Conservation (phyloP, 768 basidiomycete species). For the Kwoniella shandongensis region DNA sequence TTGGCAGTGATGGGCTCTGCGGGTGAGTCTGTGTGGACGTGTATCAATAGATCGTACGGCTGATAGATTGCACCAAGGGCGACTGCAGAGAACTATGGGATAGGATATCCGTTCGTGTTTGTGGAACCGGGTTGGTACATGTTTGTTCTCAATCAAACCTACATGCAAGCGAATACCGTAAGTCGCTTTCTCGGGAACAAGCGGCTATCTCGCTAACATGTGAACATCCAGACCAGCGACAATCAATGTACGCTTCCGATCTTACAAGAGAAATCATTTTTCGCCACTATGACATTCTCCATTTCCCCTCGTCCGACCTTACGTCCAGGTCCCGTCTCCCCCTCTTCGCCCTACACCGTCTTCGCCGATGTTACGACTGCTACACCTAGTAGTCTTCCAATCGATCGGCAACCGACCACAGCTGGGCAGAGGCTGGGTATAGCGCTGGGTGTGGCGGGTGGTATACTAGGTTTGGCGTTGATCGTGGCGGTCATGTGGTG, state of each 20-base stretch:
- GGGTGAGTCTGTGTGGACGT: slow-evolving; percentile 25
- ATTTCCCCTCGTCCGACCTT: slow-evolving; percentile 38
- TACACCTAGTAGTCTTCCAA: slow-evolving; percentile 36
- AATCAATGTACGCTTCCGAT: slow-evolving; percentile 26
- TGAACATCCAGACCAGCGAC: slow-evolving; percentile 11
- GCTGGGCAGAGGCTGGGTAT: slow-evolving; percentile 34
- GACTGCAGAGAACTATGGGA: slow-evolving; percentile 30
- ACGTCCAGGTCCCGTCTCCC: slow-evolving; percentile 20
- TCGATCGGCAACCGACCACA: slow-evolving; percentile 31
- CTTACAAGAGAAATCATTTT: slow-evolving; percentile 39
- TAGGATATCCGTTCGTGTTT: slow-evolving; percentile 42
- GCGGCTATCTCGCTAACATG: background rate
- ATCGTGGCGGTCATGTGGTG: slow-evolving; percentile 36
- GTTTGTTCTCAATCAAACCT: slow-evolving; percentile 52
- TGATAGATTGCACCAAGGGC: slow-evolving; percentile 19
- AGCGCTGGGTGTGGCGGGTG: slow-evolving; percentile 42
- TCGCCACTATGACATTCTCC: slow-evolving; percentile 43
- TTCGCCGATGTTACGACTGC: slow-evolving; percentile 32
- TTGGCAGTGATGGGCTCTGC: slow-evolving; percentile 39
- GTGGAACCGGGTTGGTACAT: slow-evolving; percentile 48
- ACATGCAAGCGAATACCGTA: slow-evolving; percentile 44
- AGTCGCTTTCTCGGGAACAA: slow-evolving; percentile 13
- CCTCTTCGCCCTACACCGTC: slow-evolving; percentile 39
- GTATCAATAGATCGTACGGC: slow-evolving; percentile 1
- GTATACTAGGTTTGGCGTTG: slow-evolving; percentile 30